These are phyloP conservation scores for Hymenoscyphus occultus DNA, from an alignment of 2,329 filamentous ascomycete genomes.

Conservation along the genomic window DNA sequence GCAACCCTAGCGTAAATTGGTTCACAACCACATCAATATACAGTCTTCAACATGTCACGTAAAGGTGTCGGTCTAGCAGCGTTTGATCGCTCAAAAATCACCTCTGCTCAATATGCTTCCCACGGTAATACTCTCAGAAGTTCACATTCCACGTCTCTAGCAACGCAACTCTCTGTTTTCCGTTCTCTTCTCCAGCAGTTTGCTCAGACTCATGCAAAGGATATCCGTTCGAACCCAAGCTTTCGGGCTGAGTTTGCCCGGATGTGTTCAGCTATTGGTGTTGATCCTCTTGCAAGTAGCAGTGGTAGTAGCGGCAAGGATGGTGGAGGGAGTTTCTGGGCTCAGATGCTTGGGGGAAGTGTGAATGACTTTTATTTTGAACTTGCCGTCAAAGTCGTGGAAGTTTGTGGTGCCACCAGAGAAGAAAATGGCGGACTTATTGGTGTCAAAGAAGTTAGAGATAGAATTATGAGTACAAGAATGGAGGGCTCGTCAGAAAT, in stretches of 20 bases:
- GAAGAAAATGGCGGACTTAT: constrained; percentile 92
- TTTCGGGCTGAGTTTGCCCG: constrained; percentile 97
- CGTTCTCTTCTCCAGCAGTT: constrained; percentile 94
- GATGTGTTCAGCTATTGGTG: constrained; percentile 96
- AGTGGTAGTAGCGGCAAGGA: constrained; percentile 49
- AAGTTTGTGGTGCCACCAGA: constrained; percentile 82
- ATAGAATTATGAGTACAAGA: constrained; percentile 68
- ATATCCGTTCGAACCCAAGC: constrained; percentile 90
- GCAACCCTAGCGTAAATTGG: not conserved
- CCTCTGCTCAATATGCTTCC: constrained; percentile 83
- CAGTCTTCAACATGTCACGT: constrained; percentile 53
- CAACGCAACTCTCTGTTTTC: constrained; percentile 93
- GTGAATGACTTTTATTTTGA: constrained; percentile 99
- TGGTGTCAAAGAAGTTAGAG: constrained; percentile 74
- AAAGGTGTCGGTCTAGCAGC: constrained; percentile 88
- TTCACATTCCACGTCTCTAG: constrained; percentile 78
- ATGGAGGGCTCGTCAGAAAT: constrained; percentile 75
- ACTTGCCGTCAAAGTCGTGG: constrained; percentile 90
- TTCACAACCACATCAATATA: not conserved
- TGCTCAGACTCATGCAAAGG: constrained; percentile 87
- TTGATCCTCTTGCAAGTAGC: constrained; percentile 82
- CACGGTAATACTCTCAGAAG: constrained; percentile 86
- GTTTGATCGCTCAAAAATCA: constrained; percentile 80
- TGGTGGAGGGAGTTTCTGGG: constrained; percentile 73
- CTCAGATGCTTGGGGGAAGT: constrained; percentile 82